Evolutionary conservation across 2,329 filamentous ascomycete species (phyloP).

Genomic region (Penicillium rolfsii): DNA sequence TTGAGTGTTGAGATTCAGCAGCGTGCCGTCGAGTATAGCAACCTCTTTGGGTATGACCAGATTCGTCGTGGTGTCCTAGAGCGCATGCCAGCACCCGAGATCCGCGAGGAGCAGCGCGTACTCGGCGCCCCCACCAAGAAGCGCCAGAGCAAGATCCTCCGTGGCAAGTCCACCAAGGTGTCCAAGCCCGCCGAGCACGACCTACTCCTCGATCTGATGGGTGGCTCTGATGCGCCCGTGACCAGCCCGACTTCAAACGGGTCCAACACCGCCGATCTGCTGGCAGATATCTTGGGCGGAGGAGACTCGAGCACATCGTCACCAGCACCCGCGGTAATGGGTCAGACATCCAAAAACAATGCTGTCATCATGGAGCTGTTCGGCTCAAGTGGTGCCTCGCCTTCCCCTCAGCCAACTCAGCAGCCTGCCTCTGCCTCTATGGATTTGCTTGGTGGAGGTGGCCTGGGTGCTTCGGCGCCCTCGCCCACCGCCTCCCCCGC

Average conservation of each 20-base stretch:
- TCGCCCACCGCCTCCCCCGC: conserved; percentile 54
- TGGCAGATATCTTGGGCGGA: conserved; percentile 88
- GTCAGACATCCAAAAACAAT: conserved; percentile 58
- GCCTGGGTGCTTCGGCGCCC: conserved; percentile 39
- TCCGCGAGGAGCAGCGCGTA: conserved; percentile 91
- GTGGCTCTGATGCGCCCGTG: conserved; percentile 69
- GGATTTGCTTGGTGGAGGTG: conserved; percentile 45
- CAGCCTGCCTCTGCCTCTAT: conserved; percentile 49
- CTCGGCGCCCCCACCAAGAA: conserved; percentile 77
- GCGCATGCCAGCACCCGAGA: conserved; percentile 97
- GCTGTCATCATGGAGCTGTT: conserved; percentile 93
- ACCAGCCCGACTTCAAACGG: conserved; percentile 60
- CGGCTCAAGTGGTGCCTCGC: conserved; percentile 52
- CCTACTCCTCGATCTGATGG: conserved; percentile 89
- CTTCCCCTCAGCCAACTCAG: conserved; percentile 49
- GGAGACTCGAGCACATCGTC: conserved; percentile 63
- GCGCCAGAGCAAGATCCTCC: conserved; percentile 64
- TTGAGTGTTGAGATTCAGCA: conserved; percentile 96
- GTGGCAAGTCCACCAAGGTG: conserved; percentile 73
- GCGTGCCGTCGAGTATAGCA: conserved; percentile 90
- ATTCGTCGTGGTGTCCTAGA: conserved; percentile 89
- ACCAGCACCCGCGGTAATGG: conserved; percentile 56
- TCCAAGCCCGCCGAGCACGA: conserved; percentile 89
- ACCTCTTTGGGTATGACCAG: conserved; percentile 87
- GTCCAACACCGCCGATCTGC: conserved; percentile 78